phyloP scores from a whole-genome alignment of 1,139 yeast genomes.

The Yamadazyma triangularis region DNA sequence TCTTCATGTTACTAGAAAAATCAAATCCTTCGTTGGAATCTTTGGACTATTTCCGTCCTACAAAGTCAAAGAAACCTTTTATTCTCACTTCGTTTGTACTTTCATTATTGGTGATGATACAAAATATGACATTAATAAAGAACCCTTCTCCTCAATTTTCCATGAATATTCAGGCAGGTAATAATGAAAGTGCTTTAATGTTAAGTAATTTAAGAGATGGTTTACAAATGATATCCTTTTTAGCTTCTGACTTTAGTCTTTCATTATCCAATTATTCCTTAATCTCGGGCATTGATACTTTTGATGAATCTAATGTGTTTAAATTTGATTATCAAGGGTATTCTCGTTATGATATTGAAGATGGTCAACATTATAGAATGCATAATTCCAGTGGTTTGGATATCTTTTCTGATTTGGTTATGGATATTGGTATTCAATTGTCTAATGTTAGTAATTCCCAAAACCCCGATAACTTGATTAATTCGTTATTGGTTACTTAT shows the following conservation, averaged over 20 bases:
- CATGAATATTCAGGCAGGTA: slow-evolving; percentile 8
- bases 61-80: too few species aligned
- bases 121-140: slow-evolving; percentile 7
- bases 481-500: slow-evolving; percentile 36
- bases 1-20: too few species aligned
- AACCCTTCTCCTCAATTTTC: slow-evolving; percentile 10
- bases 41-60: too few species aligned
- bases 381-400: slow-evolving; percentile 39
- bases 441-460: slow-evolving; percentile 35
- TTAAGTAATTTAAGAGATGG: slow-evolving; percentile 37
- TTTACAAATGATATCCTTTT: slow-evolving; percentile 47
- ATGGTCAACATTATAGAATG: slow-evolving; percentile 22
- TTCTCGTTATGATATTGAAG: slow-evolving; percentile 29
- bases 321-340: slow-evolving; percentile 47
- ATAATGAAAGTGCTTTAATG: slow-evolving; percentile 8
- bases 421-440: slow-evolving; percentile 48
- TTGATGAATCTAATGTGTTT: slow-evolving; percentile 37
- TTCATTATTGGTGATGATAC: slow-evolving; percentile 9
- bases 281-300: slow-evolving; percentile 37
- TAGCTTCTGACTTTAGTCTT: slow-evolving; percentile 50
- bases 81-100: slow-evolving; percentile 6
- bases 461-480: slow-evolving; percentile 34
- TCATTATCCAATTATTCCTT: slow-evolving; percentile 25
- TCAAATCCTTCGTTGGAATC: too few species aligned
- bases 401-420: slow-evolving; percentile 39